Base-by-base conservation (phyloP, 768 basidiomycete species). In the Tricholoma sp. region DNA sequence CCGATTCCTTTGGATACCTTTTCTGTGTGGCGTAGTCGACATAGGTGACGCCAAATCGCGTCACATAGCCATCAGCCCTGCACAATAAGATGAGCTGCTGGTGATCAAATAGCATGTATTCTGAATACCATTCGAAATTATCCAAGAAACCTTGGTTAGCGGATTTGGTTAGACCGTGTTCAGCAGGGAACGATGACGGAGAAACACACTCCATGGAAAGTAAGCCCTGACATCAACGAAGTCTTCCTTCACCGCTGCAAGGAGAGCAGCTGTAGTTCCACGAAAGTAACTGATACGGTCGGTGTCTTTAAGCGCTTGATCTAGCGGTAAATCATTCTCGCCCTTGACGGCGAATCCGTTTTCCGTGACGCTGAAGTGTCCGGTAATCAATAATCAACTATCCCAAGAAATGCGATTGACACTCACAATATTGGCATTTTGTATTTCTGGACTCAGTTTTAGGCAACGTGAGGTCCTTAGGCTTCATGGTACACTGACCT, bases 321-420 rank as follows among this genome's bases (percentile, higher is more conserved):
- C 80, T 6, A 81, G 62, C 1, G 84, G 72, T 71, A 80, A 75
- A 47, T 63, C 69, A 65, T 74, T 79, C 68, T 88, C 87, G 57
- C 81, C 76, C 66, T 85, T 86, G 52, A 88, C 83, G 10, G 85
- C 79, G 64, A 87, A 88, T 0, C 86, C 84, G 63, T 88, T 89
- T 71, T 89, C 85, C 2, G 85, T 88, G n/a, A 88, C 83, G 63
- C 83, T 85, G n/a, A 52, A 9, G 24, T 1, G 52, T 61, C 43
- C 63, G 34, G 55, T 29, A 49, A 55, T 29, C 10, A 29, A 32
- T 52, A 18, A 22, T 32, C 9, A 24, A n/a, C n/a, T n/a, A n/a
- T n/a, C n/a, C n/a, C 14, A 19, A 16, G 16, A 29, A 27, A 55
- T 18, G 24, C 19, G 52, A 22, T 31, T 43, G 18, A 16, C 27